Percentiles rank a stretch among this genome's conserved stretches.
These are phyloP conservation scores for Gynandropsis gynandra DNA, from an alignment of 345 rosid genomes.

Conservation along the genomic window DNA sequence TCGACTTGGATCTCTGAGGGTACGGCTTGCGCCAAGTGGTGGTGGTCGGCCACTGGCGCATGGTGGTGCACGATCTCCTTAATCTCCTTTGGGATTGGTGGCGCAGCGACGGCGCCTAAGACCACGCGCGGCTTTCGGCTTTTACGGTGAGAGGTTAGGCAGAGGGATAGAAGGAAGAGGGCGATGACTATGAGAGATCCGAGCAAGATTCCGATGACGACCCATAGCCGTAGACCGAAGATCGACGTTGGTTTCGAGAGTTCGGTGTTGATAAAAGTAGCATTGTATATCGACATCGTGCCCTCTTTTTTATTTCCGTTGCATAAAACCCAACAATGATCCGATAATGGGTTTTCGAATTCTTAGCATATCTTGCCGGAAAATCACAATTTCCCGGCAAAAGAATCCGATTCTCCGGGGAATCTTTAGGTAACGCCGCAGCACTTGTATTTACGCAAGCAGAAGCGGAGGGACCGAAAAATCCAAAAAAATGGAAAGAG, in stretches of 20 bases:
- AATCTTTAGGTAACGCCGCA: slow-evolving; percentile 17
- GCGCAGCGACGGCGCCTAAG: slow-evolving; percentile 24
- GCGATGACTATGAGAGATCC: slow-evolving; percentile 75
- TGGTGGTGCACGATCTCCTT: slow-evolving; percentile 54
- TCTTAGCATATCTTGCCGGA: slow-evolving; percentile 19
- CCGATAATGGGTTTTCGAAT: slow-evolving; percentile 9
- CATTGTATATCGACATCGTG: slow-evolving; percentile 36
- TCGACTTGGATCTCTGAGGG: slow-evolving; percentile 82
- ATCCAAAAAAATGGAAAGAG: too few relatives aligned
- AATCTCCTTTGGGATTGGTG: slow-evolving; percentile 70
- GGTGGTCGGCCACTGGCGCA: slow-evolving; percentile 31
- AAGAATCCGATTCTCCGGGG: slow-evolving; percentile 5
- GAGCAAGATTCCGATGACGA: slow-evolving; percentile 62
- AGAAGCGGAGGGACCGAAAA: not conserved
- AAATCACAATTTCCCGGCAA: slow-evolving; percentile 16
- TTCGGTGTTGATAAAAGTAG: slow-evolving; percentile 26
- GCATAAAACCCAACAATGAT: too few relatives aligned
- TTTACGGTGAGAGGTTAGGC: slow-evolving; percentile 58
- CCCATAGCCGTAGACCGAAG: slow-evolving; percentile 71
- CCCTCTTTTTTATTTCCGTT: not conserved
- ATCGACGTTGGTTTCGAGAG: slow-evolving; percentile 66
- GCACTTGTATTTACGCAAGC: slow-evolving; percentile 22
- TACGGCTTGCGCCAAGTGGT: slow-evolving; percentile 29
- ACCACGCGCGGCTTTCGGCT: slow-evolving; percentile 26
- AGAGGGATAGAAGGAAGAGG: slow-evolving; percentile 76